Base-by-base conservation (phyloP, 2,329 filamentous ascomycete species). In the Fusarium devonianum region DNA sequence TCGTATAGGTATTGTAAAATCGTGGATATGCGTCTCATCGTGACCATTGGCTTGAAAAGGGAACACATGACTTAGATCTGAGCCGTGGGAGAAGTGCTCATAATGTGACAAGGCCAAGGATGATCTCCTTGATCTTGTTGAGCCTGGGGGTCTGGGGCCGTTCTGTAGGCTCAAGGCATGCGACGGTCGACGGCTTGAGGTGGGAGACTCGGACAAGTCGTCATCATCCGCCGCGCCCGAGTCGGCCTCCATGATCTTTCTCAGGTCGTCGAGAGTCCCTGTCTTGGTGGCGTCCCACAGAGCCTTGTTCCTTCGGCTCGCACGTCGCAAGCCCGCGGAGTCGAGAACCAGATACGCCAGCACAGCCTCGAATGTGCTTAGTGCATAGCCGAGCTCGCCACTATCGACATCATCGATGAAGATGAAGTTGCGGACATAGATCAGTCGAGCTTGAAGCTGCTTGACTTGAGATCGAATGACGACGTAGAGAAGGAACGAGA, bases 351-450 rank as follows among this genome's bases (percentile, higher is more conserved):
- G 82, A 68, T 99, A 97, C 2, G 90, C 86, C 23, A 99, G 73
- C 0, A 99, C 94, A 6, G 92, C 94, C 71, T 99, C 94, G 52
- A 97, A 90, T 0, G 94, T 99, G 71, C 93, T 97, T 39, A 99
- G 73, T 0, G 93, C 92, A 71, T 99, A 99, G 7, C 94, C 94
- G 78, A 95, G 88, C 73, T 99, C 94, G 37, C 94, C 94, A 53
- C 86, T 95, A 60, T 99, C 94, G 7, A 99, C 92, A 72, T 99
- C 94, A 63, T 97, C 94, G 39, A 96, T 92, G 71, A 96, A 99
- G 60, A 97, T 94, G 67, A 97, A 99, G 66, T 96, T 91, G 32
- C 93, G 89, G 80, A 97, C 96, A 69, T 97, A 99, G n/a, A 89
- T 80, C 35, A 99, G 76, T 14, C 93, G 84, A 3, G 94, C 92